A percentile compares a stretch with the other conserved stretches of the same genome.
These are phyloP conservation scores for Hypholoma fasciculare DNA, from an alignment of 768 basidiomycete genomes.

Conservation along the genomic window DNA sequence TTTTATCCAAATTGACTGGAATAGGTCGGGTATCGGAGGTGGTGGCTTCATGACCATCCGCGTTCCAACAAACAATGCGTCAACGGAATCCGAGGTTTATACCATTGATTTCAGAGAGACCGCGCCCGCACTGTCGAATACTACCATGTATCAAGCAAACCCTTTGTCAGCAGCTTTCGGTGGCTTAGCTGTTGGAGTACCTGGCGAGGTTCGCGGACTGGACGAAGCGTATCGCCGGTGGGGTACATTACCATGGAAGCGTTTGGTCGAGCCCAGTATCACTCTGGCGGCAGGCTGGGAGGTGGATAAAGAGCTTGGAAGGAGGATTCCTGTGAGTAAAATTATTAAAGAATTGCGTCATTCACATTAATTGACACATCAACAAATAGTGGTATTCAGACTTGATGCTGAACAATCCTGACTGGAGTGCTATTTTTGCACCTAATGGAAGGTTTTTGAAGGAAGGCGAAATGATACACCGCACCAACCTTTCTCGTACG, in stretches of 20 bases:
- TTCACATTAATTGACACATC: not conserved
- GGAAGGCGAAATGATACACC: slow-evolving; percentile 72
- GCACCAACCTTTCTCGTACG: slow-evolving; percentile 77
- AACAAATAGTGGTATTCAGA: slow-evolving; percentile 37
- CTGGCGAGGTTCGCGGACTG: slow-evolving; percentile 88
- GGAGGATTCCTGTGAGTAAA: slow-evolving; percentile 59
- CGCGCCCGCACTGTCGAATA: slow-evolving; percentile 70
- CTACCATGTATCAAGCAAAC: slow-evolving; percentile 71
- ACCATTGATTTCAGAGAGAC: slow-evolving; percentile 89
- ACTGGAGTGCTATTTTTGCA: slow-evolving; percentile 85
- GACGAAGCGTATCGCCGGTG: slow-evolving; percentile 82
- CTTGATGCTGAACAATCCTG: slow-evolving; percentile 66
- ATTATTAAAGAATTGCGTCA: not conserved
- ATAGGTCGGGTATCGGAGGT: slow-evolving; percentile 81
- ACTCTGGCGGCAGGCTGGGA: slow-evolving; percentile 78
- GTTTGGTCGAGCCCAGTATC: slow-evolving; percentile 74
- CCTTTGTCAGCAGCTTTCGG: slow-evolving; percentile 62
- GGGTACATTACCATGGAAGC: slow-evolving; percentile 79
- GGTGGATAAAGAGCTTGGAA: slow-evolving; percentile 75
- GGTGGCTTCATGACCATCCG: slow-evolving; percentile 88
- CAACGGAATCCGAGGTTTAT: slow-evolving; percentile 56
- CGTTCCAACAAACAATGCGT: slow-evolving; percentile 51
- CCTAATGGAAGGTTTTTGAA: slow-evolving; percentile 68
- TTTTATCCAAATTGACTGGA: slow-evolving; percentile 1
- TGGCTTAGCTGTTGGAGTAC: slow-evolving; percentile 86